Conservation (phyloP, 2,329 filamentous ascomycete species). For the Monosporascus sp. region DNA sequence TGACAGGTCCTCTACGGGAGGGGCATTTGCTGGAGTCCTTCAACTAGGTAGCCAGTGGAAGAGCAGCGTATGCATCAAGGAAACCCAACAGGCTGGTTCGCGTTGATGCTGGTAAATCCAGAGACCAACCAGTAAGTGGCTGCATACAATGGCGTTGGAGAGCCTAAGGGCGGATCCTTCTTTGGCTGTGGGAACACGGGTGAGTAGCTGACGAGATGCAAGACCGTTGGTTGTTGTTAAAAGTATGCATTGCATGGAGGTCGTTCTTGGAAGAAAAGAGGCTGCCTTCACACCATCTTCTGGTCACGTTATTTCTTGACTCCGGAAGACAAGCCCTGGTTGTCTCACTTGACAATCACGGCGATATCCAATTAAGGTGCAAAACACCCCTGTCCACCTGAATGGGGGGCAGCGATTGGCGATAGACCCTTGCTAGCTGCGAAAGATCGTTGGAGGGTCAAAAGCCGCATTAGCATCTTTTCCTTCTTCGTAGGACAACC, state of each 20-base stretch:
- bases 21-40: no score
- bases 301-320: slow-evolving; percentile 25
- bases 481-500: no score
- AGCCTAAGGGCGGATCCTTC: neutral
- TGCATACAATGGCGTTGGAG: neutral
- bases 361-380: slow-evolving; percentile 19
- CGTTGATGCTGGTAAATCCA: neutral
- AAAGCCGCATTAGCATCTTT: no score
- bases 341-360: slow-evolving; percentile 11
- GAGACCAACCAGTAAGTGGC: neutral
- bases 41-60: no score
- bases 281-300: slow-evolving; percentile 22
- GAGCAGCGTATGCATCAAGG: no score
- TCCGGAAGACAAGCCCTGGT: slow-evolving; percentile 15
- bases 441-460: slow-evolving; percentile 14
- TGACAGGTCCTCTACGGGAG: neutral
- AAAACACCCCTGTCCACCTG: slow-evolving; percentile 25
- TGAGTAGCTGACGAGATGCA: neutral
- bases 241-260: neutral
- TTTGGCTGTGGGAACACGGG: neutral
- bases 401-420: slow-evolving; percentile 25
- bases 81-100: neutral
- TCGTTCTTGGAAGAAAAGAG: slow-evolving; percentile 1
- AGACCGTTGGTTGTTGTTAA: neutral
- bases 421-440: slow-evolving; percentile 14